These are phyloP conservation scores for Yamadazyma philogaea DNA, from an alignment of 805 yeast genomes.

Conservation along the genomic window DNA sequence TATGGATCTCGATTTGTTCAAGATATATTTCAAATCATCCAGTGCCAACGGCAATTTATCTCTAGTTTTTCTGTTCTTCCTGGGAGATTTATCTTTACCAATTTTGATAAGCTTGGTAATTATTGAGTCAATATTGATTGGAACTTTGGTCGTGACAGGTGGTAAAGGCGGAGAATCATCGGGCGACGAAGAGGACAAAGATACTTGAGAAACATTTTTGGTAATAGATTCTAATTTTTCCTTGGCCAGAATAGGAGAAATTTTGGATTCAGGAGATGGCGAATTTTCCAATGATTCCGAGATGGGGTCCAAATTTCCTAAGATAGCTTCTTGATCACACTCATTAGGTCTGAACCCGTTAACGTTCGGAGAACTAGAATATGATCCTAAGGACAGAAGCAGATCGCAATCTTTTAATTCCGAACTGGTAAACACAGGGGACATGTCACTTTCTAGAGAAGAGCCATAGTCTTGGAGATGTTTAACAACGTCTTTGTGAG, in stretches of 20 bases:
- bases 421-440: conserved; percentile 37
- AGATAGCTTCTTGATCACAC: conserved; percentile 5
- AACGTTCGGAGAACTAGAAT: conserved; percentile 8
- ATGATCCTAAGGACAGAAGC: conserved; percentile 35
- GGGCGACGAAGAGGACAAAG: conserved; percentile 14
- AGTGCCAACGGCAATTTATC: conserved; percentile 50
- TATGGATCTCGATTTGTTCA: conserved; percentile 56
- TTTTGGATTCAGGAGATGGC: conserved; percentile 19
- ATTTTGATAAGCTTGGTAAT: conserved; percentile 57
- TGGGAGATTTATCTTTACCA: conserved; percentile 30
- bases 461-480: conserved; percentile 24
- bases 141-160: conserved; percentile 13
- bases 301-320: conserved; percentile 26
- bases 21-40: conserved; percentile 54
- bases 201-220: conserved; percentile 7
- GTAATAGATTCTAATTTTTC: conserved; percentile 1
- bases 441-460: conserved; percentile 42
- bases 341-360: background rate
- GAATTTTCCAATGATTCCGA: conserved; percentile 27
- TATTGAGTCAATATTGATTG: conserved; percentile 58
- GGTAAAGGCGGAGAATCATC: conserved; percentile 16
- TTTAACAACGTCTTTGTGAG: background rate
- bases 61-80: conserved; percentile 23
- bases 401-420: conserved; percentile 33
- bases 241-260: background rate